Base-by-base conservation (phyloP, 2,329 filamentous ascomycete species). In the Pestalotiopsis fici region DNA sequence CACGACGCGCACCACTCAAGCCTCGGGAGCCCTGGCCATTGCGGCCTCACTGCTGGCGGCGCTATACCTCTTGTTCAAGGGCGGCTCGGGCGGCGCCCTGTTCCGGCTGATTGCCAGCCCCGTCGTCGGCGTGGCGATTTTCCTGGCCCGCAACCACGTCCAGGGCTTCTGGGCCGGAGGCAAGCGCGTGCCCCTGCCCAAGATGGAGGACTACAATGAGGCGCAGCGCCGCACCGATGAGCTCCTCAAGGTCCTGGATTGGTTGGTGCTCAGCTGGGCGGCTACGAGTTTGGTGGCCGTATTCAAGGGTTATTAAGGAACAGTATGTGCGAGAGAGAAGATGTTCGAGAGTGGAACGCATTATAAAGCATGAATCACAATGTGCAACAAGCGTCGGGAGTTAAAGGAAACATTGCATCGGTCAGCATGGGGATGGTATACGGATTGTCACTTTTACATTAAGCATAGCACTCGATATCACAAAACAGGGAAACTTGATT, bases 1-100 rank as follows among this genome's bases (percentile, higher is more conserved):
- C 71, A 79, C 80, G 71, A 85, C 83, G 3, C 76, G 82, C 64
- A 79, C 76, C 0, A 86, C 83, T 0, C 82, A 83, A 68, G 77
- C 78, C 1, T 76, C 77, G 55, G 81, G 78, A 12, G 79, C 79
- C 27, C 50, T 80, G 15, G 75, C 81, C 13, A 79, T 84, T 70
- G 28, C 71, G 43, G 23, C 67, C 31, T 74, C 72, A 35, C 65
- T 73, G 54, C 28, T 69, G 50, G 69, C 60, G 4, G 70, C 73
- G 7, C 64, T 71, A n/a, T 60, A 71, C 2, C 69, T 75, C 35
- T 65, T 61, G 28, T 57, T 61, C 25, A 54, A 66, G 2, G 71
- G 71, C 2, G 43, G 63, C 3, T 64, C 57, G 11, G 68, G 67
- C 55, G 68, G 70, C 21, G 39, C 69, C 18, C 64, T 74, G 11